These are phyloP conservation scores for Geosmithia putterillii DNA, from an alignment of 2,329 filamentous ascomycete genomes.

Conservation along the genomic window DNA sequence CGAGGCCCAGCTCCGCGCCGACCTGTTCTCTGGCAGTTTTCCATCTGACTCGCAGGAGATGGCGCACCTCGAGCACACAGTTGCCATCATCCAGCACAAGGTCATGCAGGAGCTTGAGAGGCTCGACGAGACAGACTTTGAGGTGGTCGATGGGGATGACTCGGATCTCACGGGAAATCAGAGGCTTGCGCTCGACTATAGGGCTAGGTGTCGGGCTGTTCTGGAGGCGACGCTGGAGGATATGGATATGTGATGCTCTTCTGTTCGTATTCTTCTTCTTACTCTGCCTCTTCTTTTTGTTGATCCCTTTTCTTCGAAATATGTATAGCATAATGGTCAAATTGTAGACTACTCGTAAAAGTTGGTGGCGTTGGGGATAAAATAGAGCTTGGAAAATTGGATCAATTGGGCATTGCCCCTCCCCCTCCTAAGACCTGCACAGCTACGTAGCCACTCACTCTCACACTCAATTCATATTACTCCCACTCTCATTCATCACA, in stretches of 20 bases:
- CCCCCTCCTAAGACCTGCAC: too few species aligned
- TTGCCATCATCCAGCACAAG: slow-evolving; percentile 29
- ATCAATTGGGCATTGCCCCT: too few species aligned
- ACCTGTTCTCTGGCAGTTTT: slow-evolving; percentile 18
- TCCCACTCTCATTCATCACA: too few species aligned
- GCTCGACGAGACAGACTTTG: slow-evolving; percentile 32
- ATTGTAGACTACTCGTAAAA: too few species aligned
- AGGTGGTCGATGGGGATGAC: slow-evolving; percentile 25
- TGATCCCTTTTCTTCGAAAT: not conserved
- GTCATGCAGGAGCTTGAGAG: slow-evolving; percentile 28
- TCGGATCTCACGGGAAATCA: slow-evolving; percentile 29
- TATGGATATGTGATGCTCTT: slow-evolving; percentile 15
- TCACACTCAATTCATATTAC: too few species aligned
- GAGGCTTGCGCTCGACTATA: slow-evolving; percentile 33
- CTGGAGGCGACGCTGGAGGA: slow-evolving; percentile 30
- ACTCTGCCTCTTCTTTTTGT: not conserved
- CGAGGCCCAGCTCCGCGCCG: slow-evolving; percentile 8
- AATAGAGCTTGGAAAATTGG: too few species aligned
- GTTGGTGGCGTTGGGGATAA: too few species aligned
- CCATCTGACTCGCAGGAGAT: slow-evolving; percentile 11
- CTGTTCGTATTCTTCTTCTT: not conserved
- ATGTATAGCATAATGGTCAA: too few species aligned
- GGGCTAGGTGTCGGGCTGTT: slow-evolving; percentile 33
- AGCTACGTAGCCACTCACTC: too few species aligned
- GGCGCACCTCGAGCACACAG: slow-evolving; percentile 19